Conservation (phyloP, 2,329 filamentous ascomycete genomes). For the Arthrobotrys sinensis region DNA sequence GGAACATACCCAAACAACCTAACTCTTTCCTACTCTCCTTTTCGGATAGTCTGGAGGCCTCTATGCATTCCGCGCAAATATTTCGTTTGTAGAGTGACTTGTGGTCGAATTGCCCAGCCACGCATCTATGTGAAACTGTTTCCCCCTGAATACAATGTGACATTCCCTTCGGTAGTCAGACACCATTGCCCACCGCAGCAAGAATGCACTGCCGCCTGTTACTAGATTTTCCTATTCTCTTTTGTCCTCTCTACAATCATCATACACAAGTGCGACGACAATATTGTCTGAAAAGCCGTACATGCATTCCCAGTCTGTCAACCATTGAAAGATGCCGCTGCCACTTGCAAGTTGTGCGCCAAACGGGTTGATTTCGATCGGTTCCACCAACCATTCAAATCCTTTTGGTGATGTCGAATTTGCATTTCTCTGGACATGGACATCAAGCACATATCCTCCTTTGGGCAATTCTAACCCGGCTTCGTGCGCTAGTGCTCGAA, state of each 20-base stretch:
- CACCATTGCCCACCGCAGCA: slow-evolving; percentile 12
- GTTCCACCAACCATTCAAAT: slow-evolving; percentile 10
- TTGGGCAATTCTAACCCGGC: slow-evolving; percentile 10
- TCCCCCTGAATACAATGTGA: slow-evolving; percentile 16
- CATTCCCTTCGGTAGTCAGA: slow-evolving; percentile 8
- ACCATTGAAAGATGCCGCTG: slow-evolving; percentile 35
- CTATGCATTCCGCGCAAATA: background rate
- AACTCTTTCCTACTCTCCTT: slow-evolving; percentile 11
- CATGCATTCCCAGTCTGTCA: slow-evolving; percentile 30
- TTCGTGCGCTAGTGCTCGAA: slow-evolving; percentile 2
- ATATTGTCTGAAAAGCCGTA: slow-evolving; percentile 21
- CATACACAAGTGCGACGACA: slow-evolving; percentile 30
- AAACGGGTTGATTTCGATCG: slow-evolving; percentile 27
- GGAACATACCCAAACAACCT: slow-evolving; percentile 31
- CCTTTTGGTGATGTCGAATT: background rate
- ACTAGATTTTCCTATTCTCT: background rate
- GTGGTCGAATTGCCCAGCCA: slow-evolving; percentile 20
- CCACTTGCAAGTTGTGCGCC: slow-evolving; percentile 31
- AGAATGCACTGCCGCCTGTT: slow-evolving; percentile 13
- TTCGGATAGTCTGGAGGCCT: background rate
- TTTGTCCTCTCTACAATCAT: slow-evolving; percentile 3
- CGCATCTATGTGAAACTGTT: slow-evolving; percentile 27
- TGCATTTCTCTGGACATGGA: slow-evolving; percentile 3
- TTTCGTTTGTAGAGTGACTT: slow-evolving; percentile 22
- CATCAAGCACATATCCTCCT: slow-evolving; percentile 29